Conservation (phyloP, 2,329 filamentous ascomycete species). For the Phoma sp. region DNA sequence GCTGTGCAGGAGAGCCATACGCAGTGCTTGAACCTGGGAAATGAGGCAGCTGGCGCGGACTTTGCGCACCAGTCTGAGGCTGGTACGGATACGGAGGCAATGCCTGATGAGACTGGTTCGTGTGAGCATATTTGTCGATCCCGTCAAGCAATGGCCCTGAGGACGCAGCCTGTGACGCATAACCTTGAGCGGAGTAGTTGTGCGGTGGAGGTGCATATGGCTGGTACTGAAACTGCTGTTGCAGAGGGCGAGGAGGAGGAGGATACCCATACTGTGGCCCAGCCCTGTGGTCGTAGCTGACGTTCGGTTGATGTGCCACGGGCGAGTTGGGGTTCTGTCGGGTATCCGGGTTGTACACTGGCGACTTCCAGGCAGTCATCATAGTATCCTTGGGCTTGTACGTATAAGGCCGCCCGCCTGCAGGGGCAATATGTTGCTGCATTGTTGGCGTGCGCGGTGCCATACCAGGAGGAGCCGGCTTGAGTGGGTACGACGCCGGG, state of each 20-base stretch:
- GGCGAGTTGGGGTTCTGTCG: conserved; percentile 47
- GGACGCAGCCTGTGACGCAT: conserved; percentile 32
- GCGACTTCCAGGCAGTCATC: conserved; percentile 34
- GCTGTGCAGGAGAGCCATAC: conserved; percentile 25
- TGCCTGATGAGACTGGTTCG: conserved; percentile 24
- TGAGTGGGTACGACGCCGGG: conserved; percentile 52
- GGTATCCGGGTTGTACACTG: conserved; percentile 43
- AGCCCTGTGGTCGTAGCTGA: conserved; percentile 42
- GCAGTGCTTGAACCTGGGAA: conserved; percentile 24
- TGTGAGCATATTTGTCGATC: conserved; percentile 38
- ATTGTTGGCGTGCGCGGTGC: conserved; percentile 39
- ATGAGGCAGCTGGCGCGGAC: conserved; percentile 25
- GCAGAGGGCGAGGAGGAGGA: conserved; percentile 25
- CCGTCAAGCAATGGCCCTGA: conserved; percentile 29
- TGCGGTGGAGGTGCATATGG: conserved; percentile 37
- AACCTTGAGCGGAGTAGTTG: conserved; percentile 29
- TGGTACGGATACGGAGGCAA: conserved; percentile 37
- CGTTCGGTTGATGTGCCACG: conserved; percentile 48
- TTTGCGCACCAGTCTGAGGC: conserved; percentile 17
- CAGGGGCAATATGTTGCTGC: conserved; percentile 33
- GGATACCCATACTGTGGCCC: conserved; percentile 33
- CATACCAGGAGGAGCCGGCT: conserved; percentile 50
- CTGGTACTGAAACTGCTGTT: conserved; percentile 32
- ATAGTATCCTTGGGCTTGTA: conserved; percentile 44
- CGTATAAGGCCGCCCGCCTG: conserved; percentile 32